Percentiles rank a stretch among this genome's conserved stretches.
Conservation (phyloP, 768 basidiomycete genomes). For the Pseudohyphozyma bogoriensis region DNA sequence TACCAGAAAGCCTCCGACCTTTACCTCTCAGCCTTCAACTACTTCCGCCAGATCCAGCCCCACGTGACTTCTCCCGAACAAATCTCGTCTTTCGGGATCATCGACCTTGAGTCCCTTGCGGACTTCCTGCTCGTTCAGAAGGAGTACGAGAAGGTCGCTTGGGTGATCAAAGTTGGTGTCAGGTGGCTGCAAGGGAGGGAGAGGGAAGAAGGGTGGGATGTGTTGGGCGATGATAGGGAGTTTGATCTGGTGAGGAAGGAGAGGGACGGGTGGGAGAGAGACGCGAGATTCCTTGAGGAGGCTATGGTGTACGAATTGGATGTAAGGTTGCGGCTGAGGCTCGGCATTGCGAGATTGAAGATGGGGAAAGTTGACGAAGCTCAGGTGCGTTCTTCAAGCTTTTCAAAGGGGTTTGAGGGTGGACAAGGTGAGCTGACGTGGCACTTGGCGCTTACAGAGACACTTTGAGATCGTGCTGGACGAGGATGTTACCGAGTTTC, state of each 20-base stretch:
- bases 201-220: constrained; percentile 67
- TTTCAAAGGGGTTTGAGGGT: background rate
- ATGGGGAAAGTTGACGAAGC: constrained; percentile 72
- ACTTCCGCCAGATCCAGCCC: constrained; percentile 51
- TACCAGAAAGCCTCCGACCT: constrained; percentile 54
- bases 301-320: constrained; percentile 48
- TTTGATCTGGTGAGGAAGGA: constrained; percentile 47
- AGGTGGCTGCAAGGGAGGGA: constrained; percentile 86
- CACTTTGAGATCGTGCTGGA: constrained; percentile 64
- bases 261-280: constrained; percentile 39
- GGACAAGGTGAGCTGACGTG: background rate
- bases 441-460: constrained; percentile 45
- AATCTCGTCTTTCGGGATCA: constrained; percentile 44
- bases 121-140: constrained; percentile 69
- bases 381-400: constrained; percentile 46
- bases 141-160: constrained; percentile 57
- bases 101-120: constrained; percentile 67
- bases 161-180: constrained; percentile 61
- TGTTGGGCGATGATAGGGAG: constrained; percentile 76
- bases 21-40: constrained; percentile 62
- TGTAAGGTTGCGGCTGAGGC: constrained; percentile 66
- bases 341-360: constrained; percentile 72
- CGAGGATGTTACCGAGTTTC: constrained; percentile 66
- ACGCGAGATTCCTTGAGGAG: constrained; percentile 37
- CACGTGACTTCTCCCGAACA: constrained; percentile 38